These are phyloP conservation scores for Fereydounia khargensis DNA, from an alignment of 1,284 basidiomycete species.

Conservation along the genomic window DNA sequence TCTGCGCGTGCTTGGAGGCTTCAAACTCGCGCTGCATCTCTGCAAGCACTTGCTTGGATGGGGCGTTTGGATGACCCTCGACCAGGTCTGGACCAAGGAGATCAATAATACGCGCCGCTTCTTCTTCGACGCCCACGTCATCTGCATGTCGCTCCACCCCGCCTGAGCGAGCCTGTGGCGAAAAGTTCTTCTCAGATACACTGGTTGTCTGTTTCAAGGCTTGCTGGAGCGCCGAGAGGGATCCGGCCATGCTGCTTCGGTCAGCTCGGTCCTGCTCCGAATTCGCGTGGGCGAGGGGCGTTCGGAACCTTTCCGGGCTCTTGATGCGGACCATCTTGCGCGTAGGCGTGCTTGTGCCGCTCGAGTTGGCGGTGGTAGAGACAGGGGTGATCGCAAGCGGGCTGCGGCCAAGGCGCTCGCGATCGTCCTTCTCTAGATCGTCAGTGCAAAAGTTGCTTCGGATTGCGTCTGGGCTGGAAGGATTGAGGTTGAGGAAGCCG, in stretches of 20 bases:
- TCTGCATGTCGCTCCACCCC: conserved; percentile 32
- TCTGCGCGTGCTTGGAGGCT: conserved; percentile 12
- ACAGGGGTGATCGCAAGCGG: no score
- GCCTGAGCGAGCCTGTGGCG: not conserved
- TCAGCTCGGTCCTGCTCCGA: not conserved
- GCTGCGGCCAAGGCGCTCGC: not conserved
- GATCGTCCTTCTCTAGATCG: conserved; percentile 17
- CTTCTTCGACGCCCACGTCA: conserved; percentile 47
- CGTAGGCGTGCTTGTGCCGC: conserved; percentile 29
- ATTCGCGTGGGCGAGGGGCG: not conserved
- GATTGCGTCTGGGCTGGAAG: conserved; percentile 35
- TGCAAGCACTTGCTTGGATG: conserved; percentile 13
- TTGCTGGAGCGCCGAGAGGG: conserved; percentile 18
- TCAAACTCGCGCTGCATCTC: conserved; percentile 32
- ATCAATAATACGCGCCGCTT: conserved; percentile 47
- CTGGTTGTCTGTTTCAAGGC: conserved; percentile 18
- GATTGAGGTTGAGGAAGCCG: conserved; percentile 42
- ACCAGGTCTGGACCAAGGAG: conserved; percentile 48
- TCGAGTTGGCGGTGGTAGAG: conserved; percentile 18
- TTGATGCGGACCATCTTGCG: conserved; percentile 33
- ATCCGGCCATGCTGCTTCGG: not conserved
- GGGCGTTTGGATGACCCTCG: conserved; percentile 42
- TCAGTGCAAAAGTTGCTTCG: conserved; percentile 34
- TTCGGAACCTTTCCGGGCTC: conserved; percentile 25
- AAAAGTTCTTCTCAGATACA: conserved; percentile 23